Conservation (phyloP, 2,329 filamentous ascomycete genomes). For the Xylaria sp. region DNA sequence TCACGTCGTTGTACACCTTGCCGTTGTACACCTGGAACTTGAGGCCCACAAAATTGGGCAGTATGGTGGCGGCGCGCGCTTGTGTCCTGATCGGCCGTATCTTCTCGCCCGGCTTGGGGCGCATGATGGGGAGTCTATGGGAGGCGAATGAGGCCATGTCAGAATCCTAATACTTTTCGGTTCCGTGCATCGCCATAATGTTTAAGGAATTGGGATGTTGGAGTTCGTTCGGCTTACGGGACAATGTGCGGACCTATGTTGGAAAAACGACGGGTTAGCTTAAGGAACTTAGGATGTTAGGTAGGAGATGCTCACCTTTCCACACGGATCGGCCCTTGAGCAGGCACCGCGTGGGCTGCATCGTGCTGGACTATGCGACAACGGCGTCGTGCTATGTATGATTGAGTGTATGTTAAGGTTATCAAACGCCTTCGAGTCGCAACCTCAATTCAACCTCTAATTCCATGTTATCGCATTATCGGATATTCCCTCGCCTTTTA, state of each 20-base stretch:
- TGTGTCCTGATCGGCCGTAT: constrained; percentile 81
- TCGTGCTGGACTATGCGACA: constrained; percentile 33
- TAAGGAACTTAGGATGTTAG: neutral
- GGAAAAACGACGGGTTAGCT: neutral
- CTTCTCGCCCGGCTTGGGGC: constrained; percentile 64
- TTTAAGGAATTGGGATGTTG: constrained; percentile 19
- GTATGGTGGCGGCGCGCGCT: constrained; percentile 84
- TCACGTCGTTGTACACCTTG: constrained; percentile 81
- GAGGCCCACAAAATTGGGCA: constrained; percentile 89
- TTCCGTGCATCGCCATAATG: neutral
- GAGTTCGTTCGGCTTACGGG: constrained; percentile 57
- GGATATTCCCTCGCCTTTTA: neutral
- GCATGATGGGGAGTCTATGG: constrained; percentile 66
- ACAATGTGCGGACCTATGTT: constrained; percentile 70
- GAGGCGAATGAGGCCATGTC: neutral
- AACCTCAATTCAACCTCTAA: neutral
- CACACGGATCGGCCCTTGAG: constrained; percentile 45
- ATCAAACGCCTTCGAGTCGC: no score
- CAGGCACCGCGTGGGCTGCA: constrained; percentile 46
- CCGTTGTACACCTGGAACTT: constrained; percentile 93
- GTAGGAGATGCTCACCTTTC: constrained; percentile 39
- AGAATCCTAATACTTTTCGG: constrained; percentile 6
- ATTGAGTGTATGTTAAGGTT: neutral
- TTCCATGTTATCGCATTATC: constrained; percentile 11
- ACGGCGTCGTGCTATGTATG: neutral